Percentiles rank a stretch among this genome's conserved stretches.
phyloP scores from a whole-genome alignment of 768 basidiomycete genomes.

The Auricularia sp. region DNA sequence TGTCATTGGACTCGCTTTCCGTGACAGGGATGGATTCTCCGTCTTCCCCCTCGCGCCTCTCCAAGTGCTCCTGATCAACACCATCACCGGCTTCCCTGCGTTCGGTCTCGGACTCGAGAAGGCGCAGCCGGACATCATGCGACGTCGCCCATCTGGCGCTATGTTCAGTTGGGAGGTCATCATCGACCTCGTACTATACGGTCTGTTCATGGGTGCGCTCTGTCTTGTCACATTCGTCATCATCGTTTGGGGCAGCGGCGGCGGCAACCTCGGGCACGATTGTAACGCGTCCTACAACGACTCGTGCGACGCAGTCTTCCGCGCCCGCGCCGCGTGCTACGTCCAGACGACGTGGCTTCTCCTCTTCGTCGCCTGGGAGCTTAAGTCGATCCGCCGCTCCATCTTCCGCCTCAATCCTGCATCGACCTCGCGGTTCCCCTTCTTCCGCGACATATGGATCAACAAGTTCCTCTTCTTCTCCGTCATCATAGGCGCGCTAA shows the following conservation, averaged over 20 bases:
- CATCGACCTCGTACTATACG: slow-evolving; percentile 26
- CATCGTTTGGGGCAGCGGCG: slow-evolving; percentile 22
- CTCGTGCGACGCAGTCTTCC: slow-evolving; percentile 26
- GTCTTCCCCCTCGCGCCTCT: slow-evolving; percentile 51
- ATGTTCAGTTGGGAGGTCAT: slow-evolving; percentile 28
- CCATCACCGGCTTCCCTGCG: slow-evolving; percentile 44
- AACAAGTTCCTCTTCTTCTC: slow-evolving; percentile 11
- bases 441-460: slow-evolving; percentile 1
- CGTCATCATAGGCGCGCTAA: slow-evolving; percentile 23
- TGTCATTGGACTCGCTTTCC: slow-evolving; percentile 47
- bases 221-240: slow-evolving; percentile 25
- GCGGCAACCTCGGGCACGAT: slow-evolving; percentile 18
- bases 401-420: slow-evolving; percentile 18
- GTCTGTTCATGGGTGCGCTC: slow-evolving; percentile 24
- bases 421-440: neutral
- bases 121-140: slow-evolving; percentile 43
- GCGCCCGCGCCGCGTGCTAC: slow-evolving; percentile 27
- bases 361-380: slow-evolving; percentile 14
- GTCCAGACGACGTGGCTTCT: slow-evolving; percentile 13
- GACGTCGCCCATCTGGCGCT: slow-evolving; percentile 27
- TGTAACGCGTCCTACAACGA: slow-evolving; percentile 22
- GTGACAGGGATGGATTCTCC: slow-evolving; percentile 33
- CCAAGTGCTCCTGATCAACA: slow-evolving; percentile 43
- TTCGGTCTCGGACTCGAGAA: slow-evolving; percentile 44
- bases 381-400: slow-evolving; percentile 14